Conservation (phyloP, 1,139 yeast genomes). For the Candida smagusa region DNA sequence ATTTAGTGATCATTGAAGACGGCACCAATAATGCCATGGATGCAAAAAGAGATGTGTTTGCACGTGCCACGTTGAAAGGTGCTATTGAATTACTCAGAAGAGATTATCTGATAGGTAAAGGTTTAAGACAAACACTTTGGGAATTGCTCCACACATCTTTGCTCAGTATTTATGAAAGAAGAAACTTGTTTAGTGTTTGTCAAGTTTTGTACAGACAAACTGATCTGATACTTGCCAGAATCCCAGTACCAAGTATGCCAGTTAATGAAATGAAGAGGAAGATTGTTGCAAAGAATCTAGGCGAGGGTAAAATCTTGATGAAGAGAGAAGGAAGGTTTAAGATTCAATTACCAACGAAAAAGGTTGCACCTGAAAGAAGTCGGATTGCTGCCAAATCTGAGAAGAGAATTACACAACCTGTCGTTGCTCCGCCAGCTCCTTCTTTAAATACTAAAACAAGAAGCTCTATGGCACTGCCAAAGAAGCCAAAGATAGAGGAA, state of each 20-base stretch:
- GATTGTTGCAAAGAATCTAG: slow-evolving; percentile 54
- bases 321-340: slow-evolving; percentile 45
- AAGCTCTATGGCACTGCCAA: background rate
- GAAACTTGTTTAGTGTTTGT: slow-evolving; percentile 62
- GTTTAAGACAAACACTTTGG: slow-evolving; percentile 66
- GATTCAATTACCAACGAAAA: slow-evolving; percentile 33
- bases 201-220: slow-evolving; percentile 64
- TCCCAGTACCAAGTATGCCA: slow-evolving; percentile 59
- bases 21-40: slow-evolving; percentile 42
- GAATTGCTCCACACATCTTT: slow-evolving; percentile 60
- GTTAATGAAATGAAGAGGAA: slow-evolving; percentile 52
- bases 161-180: slow-evolving; percentile 56
- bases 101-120: slow-evolving; percentile 61
- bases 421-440: background rate
- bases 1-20: slow-evolving; percentile 50
- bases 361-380: slow-evolving; percentile 7
- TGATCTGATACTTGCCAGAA: slow-evolving; percentile 56
- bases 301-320: slow-evolving; percentile 43
- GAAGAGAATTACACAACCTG: background rate
- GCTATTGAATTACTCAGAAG: slow-evolving; percentile 66
- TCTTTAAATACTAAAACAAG: background rate
- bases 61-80: slow-evolving; percentile 52
- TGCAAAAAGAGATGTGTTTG: slow-evolving; percentile 42
- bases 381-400: slow-evolving; percentile 3
- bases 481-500: background rate